A percentile compares a stretch with the other conserved stretches of the same genome.
Conservation (phyloP, 129 eudicot species). For the Pseudognaphalium luteoalbum region DNA sequence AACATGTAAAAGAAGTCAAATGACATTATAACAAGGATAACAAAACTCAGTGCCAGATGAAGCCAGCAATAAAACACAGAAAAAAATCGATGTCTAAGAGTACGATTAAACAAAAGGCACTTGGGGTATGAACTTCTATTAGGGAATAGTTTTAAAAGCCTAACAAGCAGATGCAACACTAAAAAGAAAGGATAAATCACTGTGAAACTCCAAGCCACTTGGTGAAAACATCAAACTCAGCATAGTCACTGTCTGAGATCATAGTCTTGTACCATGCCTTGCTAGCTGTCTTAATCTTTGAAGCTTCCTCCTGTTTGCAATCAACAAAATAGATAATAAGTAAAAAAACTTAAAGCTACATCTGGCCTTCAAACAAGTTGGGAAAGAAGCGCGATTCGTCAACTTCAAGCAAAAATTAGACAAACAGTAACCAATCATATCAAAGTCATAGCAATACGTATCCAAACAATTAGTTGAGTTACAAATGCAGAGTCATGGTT, state of each 20-base stretch:
- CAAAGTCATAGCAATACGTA: too few relatives aligned
- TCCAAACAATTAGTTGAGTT: too few relatives aligned
- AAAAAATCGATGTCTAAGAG: neutral
- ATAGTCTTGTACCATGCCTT: conserved; percentile 65
- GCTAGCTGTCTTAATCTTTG: conserved; percentile 53
- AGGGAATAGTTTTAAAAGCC: neutral
- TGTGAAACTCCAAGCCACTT: conserved; percentile 42
- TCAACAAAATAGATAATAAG: neutral
- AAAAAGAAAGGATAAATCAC: conserved; percentile 32
- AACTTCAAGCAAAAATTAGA: too few relatives aligned
- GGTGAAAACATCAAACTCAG: conserved; percentile 59
- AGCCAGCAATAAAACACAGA: neutral
- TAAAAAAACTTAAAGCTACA: neutral
- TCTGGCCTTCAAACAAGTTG: too few relatives aligned
- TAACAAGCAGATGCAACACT: neutral
- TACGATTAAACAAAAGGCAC: neutral
- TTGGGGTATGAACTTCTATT: neutral
- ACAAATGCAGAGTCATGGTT: too few relatives aligned
- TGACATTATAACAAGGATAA: neutral
- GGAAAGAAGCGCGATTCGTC: too few relatives aligned
- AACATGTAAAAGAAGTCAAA: neutral
- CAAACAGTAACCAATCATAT: too few relatives aligned
- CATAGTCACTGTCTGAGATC: conserved; percentile 72
- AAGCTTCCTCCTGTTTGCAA: conserved; percentile 55
- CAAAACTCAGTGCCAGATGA: neutral